phyloP scores from a whole-genome alignment of 441 rosid genomes.

The Erysimum cheiri region DNA sequence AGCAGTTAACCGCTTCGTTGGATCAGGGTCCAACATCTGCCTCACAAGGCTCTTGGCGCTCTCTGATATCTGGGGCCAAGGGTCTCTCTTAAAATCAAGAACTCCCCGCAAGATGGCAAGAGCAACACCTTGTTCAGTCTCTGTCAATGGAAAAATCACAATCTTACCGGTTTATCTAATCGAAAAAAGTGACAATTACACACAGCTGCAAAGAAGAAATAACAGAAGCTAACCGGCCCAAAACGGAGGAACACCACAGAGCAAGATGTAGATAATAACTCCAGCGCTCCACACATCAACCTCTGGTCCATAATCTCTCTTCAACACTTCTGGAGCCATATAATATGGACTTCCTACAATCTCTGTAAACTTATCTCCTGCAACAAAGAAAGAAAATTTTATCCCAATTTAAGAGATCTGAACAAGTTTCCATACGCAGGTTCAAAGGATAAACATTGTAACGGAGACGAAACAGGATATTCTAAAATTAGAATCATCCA shows the following conservation, averaged over 20 bases:
- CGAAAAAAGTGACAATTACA: not conserved
- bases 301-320: slow-evolving; percentile 89
- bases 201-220: not conserved
- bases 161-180: slow-evolving; percentile 10
- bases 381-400: slow-evolving; percentile 8
- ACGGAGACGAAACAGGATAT: not conserved
- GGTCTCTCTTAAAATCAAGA: slow-evolving; percentile 93
- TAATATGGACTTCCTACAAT: slow-evolving; percentile 98
- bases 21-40: slow-evolving; percentile 86
- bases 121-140: slow-evolving; percentile 98
- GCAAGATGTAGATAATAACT: slow-evolving; percentile 83
- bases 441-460: no score
- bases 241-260: slow-evolving; percentile 96
- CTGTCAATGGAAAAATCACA: slow-evolving; percentile 53
- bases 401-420: not conserved
- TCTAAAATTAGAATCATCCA: not conserved
- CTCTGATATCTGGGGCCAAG: slow-evolving; percentile 96
- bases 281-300: slow-evolving; percentile 98
- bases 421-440: no score
- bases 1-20: slow-evolving; percentile 81
- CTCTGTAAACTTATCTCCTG: slow-evolving; percentile 86
- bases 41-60: slow-evolving; percentile 87
- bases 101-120: slow-evolving; percentile 85
- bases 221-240: slow-evolving; percentile 74
- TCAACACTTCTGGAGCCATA: slow-evolving; percentile 97